A percentile compares a stretch with the other conserved stretches of the same genome.
phyloP scores from a whole-genome alignment of 2,329 filamentous ascomycete genomes.

The Alternaria ethzedia region DNA sequence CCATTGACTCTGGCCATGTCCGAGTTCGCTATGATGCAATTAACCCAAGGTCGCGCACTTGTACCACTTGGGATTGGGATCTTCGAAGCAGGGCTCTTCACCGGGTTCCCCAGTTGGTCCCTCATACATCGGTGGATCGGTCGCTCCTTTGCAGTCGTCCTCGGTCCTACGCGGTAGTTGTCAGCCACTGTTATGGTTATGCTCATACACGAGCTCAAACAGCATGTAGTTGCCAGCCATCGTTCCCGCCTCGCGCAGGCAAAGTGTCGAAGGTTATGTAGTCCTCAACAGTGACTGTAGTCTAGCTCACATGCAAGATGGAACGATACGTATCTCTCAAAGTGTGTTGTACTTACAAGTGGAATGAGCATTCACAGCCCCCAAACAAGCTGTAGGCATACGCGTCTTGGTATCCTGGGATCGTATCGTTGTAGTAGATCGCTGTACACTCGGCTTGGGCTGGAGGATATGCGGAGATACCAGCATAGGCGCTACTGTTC shows the following conservation, averaged over 20 bases:
- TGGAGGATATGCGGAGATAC: slow-evolving; percentile 1
- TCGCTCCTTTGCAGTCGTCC: slow-evolving; percentile 2
- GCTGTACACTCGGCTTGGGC: background rate
- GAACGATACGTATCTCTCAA: background rate
- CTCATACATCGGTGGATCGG: background rate
- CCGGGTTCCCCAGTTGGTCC: slow-evolving; percentile 11
- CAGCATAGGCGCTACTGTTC: slow-evolving; percentile 14
- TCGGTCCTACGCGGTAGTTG: background rate
- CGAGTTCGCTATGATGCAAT: background rate
- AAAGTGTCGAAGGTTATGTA: too few relatives aligned
- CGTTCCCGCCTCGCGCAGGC: too few relatives aligned
- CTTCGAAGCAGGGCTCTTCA: slow-evolving; percentile 10
- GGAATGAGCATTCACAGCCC: slow-evolving; percentile 14
- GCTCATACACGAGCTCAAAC: background rate
- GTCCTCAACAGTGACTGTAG: too few relatives aligned
- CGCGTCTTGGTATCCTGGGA: slow-evolving; percentile 10
- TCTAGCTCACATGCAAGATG: too few relatives aligned
- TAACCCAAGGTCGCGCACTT: slow-evolving; percentile 5
- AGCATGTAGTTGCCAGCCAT: background rate
- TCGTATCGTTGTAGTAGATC: slow-evolving; percentile 15
- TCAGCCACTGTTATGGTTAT: background rate
- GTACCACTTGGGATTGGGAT: slow-evolving; percentile 23
- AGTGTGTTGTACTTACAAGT: background rate
- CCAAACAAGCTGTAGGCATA: slow-evolving; percentile 14
- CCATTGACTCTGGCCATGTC: too few relatives aligned